Base-by-base conservation (phyloP, 352 stramenopile genomes). In the Globisporangium polare region DNA sequence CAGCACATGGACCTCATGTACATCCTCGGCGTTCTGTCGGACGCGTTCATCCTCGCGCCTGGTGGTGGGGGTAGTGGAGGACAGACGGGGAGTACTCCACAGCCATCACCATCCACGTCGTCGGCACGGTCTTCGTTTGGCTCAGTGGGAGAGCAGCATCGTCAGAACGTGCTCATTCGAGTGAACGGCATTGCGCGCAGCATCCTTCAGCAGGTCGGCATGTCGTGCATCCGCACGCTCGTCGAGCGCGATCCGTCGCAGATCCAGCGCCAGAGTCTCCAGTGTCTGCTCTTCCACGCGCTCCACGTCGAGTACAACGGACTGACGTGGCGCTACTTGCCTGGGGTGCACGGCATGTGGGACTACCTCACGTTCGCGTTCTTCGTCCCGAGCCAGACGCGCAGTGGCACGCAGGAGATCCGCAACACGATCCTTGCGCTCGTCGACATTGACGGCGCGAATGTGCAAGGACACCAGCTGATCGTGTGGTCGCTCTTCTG, bases 401-500 rank as follows among this genome's bases (percentile, higher is more conserved):
- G 69, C 15, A 74, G 83, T 42, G 71, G 70, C 27, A 63, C 77
- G 4, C 58, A 61, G 15, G 74, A 77, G 35, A 74, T 92, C 45
- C 76, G 79, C 43, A 75, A 73, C 31, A 90, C 85, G 18, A 75
- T 87, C 17, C 49, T 88, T 5, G 78, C 80, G 8, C 39, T 94
- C 13, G 76, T 94, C 22, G 80, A 94, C 29, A 72, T 92, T 57
- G 82, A 91, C 69, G 71, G 70, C 2, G 65, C 72, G 45, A 74
- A 83, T 41, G 75, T 78, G 43, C 54, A 72, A 27, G 58, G 57
- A 9, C 72, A 77, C 12, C 68, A 90, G 52, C 76, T 77, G 3
- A 90, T 85, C 24, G 54, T 89, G 4, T 94, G 85, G 85, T 80
- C 85, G 47, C 63, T 94, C 2, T 73, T 94, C 42, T 94, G 79